phyloP scores from a whole-genome alignment of 2,329 filamentous ascomycete genomes.

The Xylaria sp. region DNA sequence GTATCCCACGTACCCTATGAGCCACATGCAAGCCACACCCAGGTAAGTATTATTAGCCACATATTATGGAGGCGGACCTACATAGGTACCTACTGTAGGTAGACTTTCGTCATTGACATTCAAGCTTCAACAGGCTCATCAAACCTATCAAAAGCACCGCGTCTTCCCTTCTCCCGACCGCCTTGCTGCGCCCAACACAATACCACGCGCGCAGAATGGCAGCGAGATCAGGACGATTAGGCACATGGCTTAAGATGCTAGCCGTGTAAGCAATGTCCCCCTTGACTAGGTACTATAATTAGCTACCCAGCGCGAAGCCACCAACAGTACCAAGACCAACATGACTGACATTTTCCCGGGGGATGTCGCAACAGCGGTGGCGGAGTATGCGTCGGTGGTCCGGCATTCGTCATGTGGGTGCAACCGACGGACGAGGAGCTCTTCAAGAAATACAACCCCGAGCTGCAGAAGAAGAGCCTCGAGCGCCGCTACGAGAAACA shows the following conservation, averaged over 20 bases:
- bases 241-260: constrained; percentile 75
- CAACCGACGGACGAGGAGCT: constrained; percentile 91
- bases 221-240: constrained; percentile 64
- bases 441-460: constrained; percentile 91
- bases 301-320: constrained; percentile 3
- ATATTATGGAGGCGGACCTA: constrained; percentile 23
- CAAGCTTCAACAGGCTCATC: constrained; percentile 12
- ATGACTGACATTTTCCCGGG: constrained; percentile 12
- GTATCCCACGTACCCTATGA: neutral
- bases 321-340: neutral
- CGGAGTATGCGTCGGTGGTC: constrained; percentile 79
- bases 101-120: constrained; percentile 44
- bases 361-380: constrained; percentile 27
- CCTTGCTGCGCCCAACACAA: neutral
- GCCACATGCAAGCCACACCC: constrained; percentile 20
- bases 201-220: constrained; percentile 48
- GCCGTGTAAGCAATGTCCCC: constrained; percentile 64
- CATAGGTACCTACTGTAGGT: too few species aligned
- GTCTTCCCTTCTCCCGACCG: neutral
- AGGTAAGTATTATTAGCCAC: constrained; percentile 14
- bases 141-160: neutral
- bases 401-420: constrained; percentile 82
- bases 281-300: constrained; percentile 26
- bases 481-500: constrained; percentile 79
- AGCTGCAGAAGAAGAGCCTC: constrained; percentile 88